phyloP scores from a whole-genome alignment of 352 stramenopile species.

The Aphanomyces invadans region DNA sequence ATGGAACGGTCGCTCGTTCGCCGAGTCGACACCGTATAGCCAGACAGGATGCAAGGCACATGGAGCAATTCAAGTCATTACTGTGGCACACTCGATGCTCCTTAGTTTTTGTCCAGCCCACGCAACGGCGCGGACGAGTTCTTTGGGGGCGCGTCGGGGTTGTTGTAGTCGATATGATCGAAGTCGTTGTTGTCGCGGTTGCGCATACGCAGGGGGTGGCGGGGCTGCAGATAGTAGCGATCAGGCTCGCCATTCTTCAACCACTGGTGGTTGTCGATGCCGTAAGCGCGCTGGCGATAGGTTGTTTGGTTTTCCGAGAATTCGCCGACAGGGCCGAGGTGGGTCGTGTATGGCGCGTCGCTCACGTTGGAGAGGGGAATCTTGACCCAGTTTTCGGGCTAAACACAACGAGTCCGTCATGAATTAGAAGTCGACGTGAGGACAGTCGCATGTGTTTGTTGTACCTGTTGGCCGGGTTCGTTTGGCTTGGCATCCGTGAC shows the following conservation, averaged over 20 bases:
- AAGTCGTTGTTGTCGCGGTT: conserved; percentile 54
- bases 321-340: conserved; percentile 51
- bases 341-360: conserved; percentile 60
- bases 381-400: conserved; percentile 69
- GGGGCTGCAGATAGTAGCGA: conserved; percentile 76
- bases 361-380: conserved; percentile 40
- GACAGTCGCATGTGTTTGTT: no score
- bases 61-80: neutral
- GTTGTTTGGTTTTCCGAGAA: conserved; percentile 75
- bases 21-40: no score
- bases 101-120: conserved; percentile 56
- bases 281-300: conserved; percentile 73
- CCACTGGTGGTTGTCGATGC: conserved; percentile 53
- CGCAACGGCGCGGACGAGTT: conserved; percentile 47
- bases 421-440: no score
- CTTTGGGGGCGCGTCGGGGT: conserved; percentile 39
- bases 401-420: neutral
- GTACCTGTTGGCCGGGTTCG: conserved; percentile 53
- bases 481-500: conserved; percentile 59
- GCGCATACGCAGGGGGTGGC: conserved; percentile 58
- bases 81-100: neutral
- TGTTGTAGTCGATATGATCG: conserved; percentile 80
- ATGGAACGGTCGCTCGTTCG: no score
- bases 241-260: conserved; percentile 54
- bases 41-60: no score